Evolutionary conservation across 2,329 filamentous ascomycete species (phyloP), one percentile per base, ranked within the genome.

Genomic region (Aureobasidium pullulans): DNA sequence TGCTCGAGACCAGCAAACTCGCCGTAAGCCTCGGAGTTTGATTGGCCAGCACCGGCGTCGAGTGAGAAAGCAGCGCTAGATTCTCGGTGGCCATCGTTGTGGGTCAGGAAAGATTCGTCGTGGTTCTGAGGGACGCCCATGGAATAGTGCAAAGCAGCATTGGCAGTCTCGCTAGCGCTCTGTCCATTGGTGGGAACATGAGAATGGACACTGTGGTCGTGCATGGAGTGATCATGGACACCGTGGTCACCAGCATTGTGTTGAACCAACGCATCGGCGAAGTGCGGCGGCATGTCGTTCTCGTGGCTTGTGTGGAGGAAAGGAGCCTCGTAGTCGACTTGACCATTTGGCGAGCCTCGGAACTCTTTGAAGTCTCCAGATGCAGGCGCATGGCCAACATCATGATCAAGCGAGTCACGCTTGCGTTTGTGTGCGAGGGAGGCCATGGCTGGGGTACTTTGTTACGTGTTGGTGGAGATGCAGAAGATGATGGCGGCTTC

Each of bases 51-150:
- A 61, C 19, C 60, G 47, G 32, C 63, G 7, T 58, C 58, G n/a
- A 62, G 58, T 11, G 65, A 62, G 19, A 62, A 64, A 46, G 58
- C 39, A 7, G 56, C 57, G 16, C 57, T 47, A n/a, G 53, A 42
- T 32, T 63, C 54, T 10, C 60, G 57, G 28, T 61, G 56, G 34
- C 61, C 56, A 47, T 60, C 57, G 37, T 67, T 65, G 16, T 65
- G 64, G 61, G 69, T 64, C 60, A 73, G 75, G 64, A 81, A 83
- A 23, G 79, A 75, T 10, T 81, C 71, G 62, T 82, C 80, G 3
- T 80, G 82, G 9, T 79, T 75, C 68, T 81, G 79, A 13, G 80
- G 80, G 19, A 82, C 78, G 13, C 77, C 81, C 79, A 83, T 82
- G 60, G 77, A 77, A 66, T 81, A 81, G 59, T 71, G 69, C 62